These are phyloP conservation scores for Gossypium longicalyx DNA, from an alignment of 345 rosid genomes.

Conservation along the genomic window DNA sequence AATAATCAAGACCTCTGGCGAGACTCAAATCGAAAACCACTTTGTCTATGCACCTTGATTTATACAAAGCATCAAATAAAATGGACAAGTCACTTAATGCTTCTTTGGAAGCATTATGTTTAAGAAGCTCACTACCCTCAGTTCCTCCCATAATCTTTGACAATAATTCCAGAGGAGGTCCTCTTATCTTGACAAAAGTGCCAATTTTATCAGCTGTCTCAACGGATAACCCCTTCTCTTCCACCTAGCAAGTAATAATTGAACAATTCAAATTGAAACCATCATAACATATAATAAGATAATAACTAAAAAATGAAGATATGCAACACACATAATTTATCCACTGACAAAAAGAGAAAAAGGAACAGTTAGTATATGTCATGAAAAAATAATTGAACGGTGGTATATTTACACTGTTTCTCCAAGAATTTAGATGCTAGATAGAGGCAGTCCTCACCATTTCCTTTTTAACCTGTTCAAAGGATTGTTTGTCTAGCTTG, in stretches of 20 bases:
- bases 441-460: constrained; percentile 46
- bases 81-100: constrained; percentile 75
- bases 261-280: not conserved
- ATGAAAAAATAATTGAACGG: not conserved
- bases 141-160: constrained; percentile 54
- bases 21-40: constrained; percentile 94
- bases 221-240: constrained; percentile 71
- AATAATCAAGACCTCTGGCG: constrained; percentile 98
- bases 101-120: constrained; percentile 48
- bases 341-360: not conserved
- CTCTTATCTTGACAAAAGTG: constrained; percentile 71
- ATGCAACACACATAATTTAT: not conserved
- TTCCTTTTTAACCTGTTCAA: constrained; percentile 82
- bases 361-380: not conserved
- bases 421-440: not conserved
- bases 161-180: constrained; percentile 57
- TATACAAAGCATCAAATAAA: constrained; percentile 79
- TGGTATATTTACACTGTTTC: not conserved
- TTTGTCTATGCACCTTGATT: constrained; percentile 64
- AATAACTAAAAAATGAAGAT: not conserved
- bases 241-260: constrained; percentile 43
- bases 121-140: constrained; percentile 54
- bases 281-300: not conserved
- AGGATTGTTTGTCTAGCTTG: constrained; percentile 83
- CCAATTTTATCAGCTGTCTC: constrained; percentile 82